These are phyloP conservation scores for Chrysoporthe austroafricana DNA, from an alignment of 2,329 filamentous ascomycete species.

Conservation along the genomic window DNA sequence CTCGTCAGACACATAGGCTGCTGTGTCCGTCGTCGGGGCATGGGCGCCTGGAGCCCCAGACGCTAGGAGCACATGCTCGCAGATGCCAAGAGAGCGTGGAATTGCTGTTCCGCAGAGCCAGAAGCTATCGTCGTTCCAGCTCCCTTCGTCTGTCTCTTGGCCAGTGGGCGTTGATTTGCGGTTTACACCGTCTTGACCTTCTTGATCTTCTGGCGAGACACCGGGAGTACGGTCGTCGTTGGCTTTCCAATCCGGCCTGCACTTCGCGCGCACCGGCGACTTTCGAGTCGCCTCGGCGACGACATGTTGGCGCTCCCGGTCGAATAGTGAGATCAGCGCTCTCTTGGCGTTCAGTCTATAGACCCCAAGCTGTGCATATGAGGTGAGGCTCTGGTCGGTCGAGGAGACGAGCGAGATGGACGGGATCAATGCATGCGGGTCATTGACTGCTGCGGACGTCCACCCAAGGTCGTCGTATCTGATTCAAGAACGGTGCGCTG, in stretches of 20 bases:
- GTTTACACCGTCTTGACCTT: background rate
- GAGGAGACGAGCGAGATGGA: slow-evolving; percentile 30
- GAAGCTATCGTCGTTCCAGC: slow-evolving; percentile 24
- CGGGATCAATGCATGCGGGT: slow-evolving; percentile 22
- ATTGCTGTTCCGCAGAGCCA: slow-evolving; percentile 38
- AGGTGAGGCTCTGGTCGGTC: slow-evolving; percentile 48
- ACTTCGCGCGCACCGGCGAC: slow-evolving; percentile 34
- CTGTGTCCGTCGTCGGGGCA: background rate
- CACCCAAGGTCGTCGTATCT: slow-evolving; percentile 33
- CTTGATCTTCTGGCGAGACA: background rate
- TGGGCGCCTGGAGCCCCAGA: background rate
- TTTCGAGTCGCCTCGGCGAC: slow-evolving; percentile 54
- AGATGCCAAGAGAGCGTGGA: slow-evolving; percentile 37
- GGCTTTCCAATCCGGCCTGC: background rate
- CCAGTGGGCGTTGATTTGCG: background rate
- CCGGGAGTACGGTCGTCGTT: background rate
- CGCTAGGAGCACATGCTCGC: slow-evolving; percentile 36
- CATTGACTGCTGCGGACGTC: slow-evolving; percentile 25
- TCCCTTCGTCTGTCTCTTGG: background rate
- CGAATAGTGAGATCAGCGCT: slow-evolving; percentile 56
- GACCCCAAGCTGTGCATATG: slow-evolving; percentile 54
- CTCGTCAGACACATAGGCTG: background rate
- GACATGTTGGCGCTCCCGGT: slow-evolving; percentile 51
- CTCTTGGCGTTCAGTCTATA: slow-evolving; percentile 47
- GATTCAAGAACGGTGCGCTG: background rate